Percentiles rank a stretch among this genome's conserved stretches.
These are phyloP conservation scores for Aspergillus glaucus DNA, from an alignment of 2,329 filamentous ascomycete genomes.

Conservation along the genomic window DNA sequence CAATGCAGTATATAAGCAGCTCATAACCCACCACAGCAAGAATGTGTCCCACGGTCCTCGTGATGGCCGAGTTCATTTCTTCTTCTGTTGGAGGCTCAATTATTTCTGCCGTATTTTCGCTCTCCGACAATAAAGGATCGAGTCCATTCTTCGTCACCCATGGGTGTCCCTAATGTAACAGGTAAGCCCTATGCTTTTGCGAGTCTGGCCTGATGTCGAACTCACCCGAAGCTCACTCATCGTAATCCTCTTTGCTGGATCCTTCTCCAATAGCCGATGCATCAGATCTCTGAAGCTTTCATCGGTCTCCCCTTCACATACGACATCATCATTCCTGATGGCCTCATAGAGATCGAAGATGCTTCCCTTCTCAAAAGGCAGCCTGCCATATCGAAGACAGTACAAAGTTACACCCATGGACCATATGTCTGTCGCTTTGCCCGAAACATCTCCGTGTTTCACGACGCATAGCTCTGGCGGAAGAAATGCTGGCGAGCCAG, in stretches of 20 bases:
- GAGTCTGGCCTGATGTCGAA: constrained; percentile 5
- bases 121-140: constrained; percentile 70
- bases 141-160: constrained; percentile 82
- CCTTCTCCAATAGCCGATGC: constrained; percentile 68
- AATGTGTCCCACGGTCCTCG: constrained; percentile 78
- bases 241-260: constrained; percentile 72
- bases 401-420: constrained; percentile 96
- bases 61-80: constrained; percentile 86
- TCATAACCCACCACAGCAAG: constrained; percentile 62
- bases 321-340: constrained; percentile 65
- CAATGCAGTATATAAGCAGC: background rate
- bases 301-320: constrained; percentile 59
- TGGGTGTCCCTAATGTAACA: constrained; percentile 62
- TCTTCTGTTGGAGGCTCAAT: constrained; percentile 81
- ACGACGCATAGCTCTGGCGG: constrained; percentile 86
- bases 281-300: constrained; percentile 70
- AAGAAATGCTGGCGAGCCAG: constrained; percentile 89
- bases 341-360: constrained; percentile 85
- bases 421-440: constrained; percentile 91
- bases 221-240: constrained; percentile 77
- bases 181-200: background rate
- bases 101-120: constrained; percentile 78
- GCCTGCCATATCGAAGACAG: constrained; percentile 78
- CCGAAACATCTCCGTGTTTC: constrained; percentile 80
- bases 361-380: constrained; percentile 75